Percentiles rank a stretch among this genome's conserved stretches.
These are phyloP conservation scores for Rhododendron vialii DNA, from an alignment of 148 eudicot genomes.

Conservation along the genomic window DNA sequence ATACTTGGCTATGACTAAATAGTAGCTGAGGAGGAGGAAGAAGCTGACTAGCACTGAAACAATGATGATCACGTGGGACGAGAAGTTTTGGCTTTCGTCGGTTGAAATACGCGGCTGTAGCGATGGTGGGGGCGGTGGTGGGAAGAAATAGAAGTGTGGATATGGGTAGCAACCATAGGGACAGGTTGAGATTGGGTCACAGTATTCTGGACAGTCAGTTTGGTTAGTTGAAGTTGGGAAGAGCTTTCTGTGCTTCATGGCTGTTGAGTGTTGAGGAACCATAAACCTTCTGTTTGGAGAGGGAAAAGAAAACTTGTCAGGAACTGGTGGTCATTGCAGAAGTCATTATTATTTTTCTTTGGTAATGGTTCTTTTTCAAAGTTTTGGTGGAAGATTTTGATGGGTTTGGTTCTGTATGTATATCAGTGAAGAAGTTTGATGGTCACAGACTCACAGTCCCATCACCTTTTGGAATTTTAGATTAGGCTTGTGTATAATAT, in stretches of 20 bases:
- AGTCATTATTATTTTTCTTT: not conserved
- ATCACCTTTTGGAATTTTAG: not conserved
- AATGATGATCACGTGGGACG: constrained; percentile 28
- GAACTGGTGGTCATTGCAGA: not conserved
- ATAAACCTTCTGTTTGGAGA: not conserved
- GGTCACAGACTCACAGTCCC: not conserved
- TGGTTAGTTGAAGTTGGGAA: constrained; percentile 27
- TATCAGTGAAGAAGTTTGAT: not conserved
- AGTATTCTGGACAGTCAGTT: constrained; percentile 26
- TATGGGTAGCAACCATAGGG: constrained; percentile 24
- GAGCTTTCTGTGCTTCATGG: constrained; percentile 34
- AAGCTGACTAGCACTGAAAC: constrained; percentile 24
- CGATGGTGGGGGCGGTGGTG: constrained; percentile 14
- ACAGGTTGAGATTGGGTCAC: constrained; percentile 16
- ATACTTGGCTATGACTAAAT: constrained; percentile 26
- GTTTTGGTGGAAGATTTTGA: constrained; percentile 17
- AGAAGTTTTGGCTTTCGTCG: constrained; percentile 5
- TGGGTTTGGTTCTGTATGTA: not conserved
- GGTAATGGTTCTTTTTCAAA: not conserved
- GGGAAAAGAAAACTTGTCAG: not conserved
- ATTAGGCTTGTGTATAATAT: not conserved
- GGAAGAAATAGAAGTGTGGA: constrained; percentile 15
- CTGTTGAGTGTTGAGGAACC: constrained; percentile 21
- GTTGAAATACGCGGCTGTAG: constrained; percentile 17
- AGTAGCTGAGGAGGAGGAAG: constrained; percentile 31